Percentiles rank a stretch among this genome's conserved stretches.
Conservation (phyloP, 164 flowering plant species). For the Euptelea pleiosperma region DNA sequence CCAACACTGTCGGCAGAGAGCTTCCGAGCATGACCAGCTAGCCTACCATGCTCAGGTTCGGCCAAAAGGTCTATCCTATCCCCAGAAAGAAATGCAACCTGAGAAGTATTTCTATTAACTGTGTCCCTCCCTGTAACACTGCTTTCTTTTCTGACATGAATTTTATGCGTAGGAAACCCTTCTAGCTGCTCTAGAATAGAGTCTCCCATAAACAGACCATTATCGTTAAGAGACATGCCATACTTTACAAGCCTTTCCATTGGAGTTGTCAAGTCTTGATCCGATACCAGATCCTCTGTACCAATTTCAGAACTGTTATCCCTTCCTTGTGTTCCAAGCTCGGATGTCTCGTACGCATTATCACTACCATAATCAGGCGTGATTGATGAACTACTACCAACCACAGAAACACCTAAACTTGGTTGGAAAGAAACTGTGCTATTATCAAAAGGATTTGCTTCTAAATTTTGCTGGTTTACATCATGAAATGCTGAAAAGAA, state of each 20-base stretch:
- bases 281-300: slow-evolving; percentile 53
- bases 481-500: slow-evolving; percentile 75
- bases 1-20: slow-evolving; percentile 67
- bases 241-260: slow-evolving; percentile 57
- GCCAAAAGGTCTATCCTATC: slow-evolving; percentile 33
- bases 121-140: slow-evolving; percentile 27
- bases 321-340: slow-evolving; percentile 64
- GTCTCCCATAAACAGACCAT: slow-evolving; percentile 71
- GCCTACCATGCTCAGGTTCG: slow-evolving; percentile 37
- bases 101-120: slow-evolving; percentile 45
- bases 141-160: slow-evolving; percentile 30
- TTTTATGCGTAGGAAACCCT: slow-evolving; percentile 52
- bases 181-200: slow-evolving; percentile 72
- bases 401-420: slow-evolving; percentile 35
- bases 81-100: slow-evolving; percentile 25
- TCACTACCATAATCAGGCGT: slow-evolving; percentile 90
- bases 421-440: slow-evolving; percentile 35
- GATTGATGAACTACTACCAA: slow-evolving; percentile 60
- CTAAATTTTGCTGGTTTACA: slow-evolving; percentile 36
- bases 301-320: slow-evolving; percentile 68
- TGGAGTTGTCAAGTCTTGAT: slow-evolving; percentile 65
- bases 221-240: slow-evolving; percentile 70
- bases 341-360: slow-evolving; percentile 83
- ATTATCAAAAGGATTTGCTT: slow-evolving; percentile 35
- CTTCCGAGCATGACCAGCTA: slow-evolving; percentile 49